Evolutionary conservation across 2,329 filamentous ascomycete genomes (phyloP).

Genomic region (Hawksworthiomyces lignivorus): DNA sequence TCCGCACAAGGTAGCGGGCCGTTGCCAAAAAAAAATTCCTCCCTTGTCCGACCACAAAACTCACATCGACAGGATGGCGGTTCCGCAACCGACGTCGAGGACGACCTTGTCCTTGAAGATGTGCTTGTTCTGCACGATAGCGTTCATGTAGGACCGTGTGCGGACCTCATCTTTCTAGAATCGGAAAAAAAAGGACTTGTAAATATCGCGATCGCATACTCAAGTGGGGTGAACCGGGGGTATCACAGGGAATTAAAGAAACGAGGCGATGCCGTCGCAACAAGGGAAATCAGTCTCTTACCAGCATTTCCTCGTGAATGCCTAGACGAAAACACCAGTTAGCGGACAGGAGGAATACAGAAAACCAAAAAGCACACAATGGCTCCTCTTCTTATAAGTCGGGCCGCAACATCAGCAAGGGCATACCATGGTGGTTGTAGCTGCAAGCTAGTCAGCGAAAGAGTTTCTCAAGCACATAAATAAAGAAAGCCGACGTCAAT

Average conservation of each 20-base stretch:
- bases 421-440: conserved; percentile 93
- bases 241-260: conserved; percentile 11
- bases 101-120: conserved; percentile 87
- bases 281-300: conserved; percentile 41
- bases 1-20: too few relatives aligned
- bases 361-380: too few relatives aligned
- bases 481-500: too few relatives aligned
- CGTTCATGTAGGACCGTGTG: conserved; percentile 92
- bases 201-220: too few relatives aligned
- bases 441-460: conserved; percentile 38
- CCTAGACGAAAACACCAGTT: conserved; percentile 38
- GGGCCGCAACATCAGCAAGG: conserved; percentile 13
- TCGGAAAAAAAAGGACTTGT: conserved; percentile 1
- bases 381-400: conserved; percentile 8
- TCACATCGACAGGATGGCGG: conserved; percentile 96
- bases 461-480: too few relatives aligned
- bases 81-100: conserved; percentile 95
- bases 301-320: conserved; percentile 97
- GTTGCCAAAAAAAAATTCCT: too few relatives aligned
- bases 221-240: too few relatives aligned
- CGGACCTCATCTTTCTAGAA: conserved; percentile 93
- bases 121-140: conserved; percentile 95
- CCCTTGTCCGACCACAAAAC: conserved; percentile 21
- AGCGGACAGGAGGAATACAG: too few relatives aligned
- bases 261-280: conserved; percentile 6